These are phyloP conservation scores for Colletotrichum tabaci DNA, from an alignment of 2,329 filamentous ascomycete species.

Conservation along the genomic window DNA sequence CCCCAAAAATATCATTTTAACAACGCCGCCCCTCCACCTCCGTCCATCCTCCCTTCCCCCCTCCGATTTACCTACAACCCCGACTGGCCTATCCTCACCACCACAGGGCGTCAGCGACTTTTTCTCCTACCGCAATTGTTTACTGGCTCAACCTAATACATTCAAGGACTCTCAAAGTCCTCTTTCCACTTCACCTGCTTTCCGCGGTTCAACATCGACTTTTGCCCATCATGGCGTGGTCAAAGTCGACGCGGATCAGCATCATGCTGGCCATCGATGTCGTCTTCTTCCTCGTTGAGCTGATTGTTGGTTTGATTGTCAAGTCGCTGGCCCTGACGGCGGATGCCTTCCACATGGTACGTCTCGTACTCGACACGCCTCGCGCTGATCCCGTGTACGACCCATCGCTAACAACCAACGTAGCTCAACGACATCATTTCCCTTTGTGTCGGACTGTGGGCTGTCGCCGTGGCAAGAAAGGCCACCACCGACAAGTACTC, in stretches of 20 bases:
- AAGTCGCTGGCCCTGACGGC: slow-evolving; percentile 94
- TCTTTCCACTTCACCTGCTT: background rate
- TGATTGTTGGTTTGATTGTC: slow-evolving; percentile 87
- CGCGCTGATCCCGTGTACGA: slow-evolving; percentile 38
- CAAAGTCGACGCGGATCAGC: slow-evolving; percentile 92
- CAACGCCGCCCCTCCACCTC: slow-evolving; percentile 27
- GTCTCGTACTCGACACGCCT: slow-evolving; percentile 46
- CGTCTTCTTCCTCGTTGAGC: slow-evolving; percentile 90
- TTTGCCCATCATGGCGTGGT: slow-evolving; percentile 78
- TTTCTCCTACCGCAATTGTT: slow-evolving; percentile 6
- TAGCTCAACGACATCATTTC: slow-evolving; percentile 98
- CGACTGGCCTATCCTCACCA: slow-evolving; percentile 21
- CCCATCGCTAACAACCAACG: slow-evolving; percentile 21
- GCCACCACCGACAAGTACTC: slow-evolving; percentile 93
- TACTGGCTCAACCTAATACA: slow-evolving; percentile 24
- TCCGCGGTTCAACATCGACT: slow-evolving; percentile 13
- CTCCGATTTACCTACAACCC: background rate
- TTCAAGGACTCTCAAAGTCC: slow-evolving; percentile 30
- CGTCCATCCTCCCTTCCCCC: background rate
- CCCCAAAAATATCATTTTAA: slow-evolving; percentile 26
- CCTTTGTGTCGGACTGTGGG: slow-evolving; percentile 92
- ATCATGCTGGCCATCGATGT: slow-evolving; percentile 93
- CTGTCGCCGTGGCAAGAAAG: slow-evolving; percentile 88
- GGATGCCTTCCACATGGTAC: slow-evolving; percentile 97
- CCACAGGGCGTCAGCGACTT: slow-evolving; percentile 19